These are phyloP conservation scores for Bipolaris oryzae DNA, from an alignment of 2,329 filamentous ascomycete genomes.

Conservation along the genomic window DNA sequence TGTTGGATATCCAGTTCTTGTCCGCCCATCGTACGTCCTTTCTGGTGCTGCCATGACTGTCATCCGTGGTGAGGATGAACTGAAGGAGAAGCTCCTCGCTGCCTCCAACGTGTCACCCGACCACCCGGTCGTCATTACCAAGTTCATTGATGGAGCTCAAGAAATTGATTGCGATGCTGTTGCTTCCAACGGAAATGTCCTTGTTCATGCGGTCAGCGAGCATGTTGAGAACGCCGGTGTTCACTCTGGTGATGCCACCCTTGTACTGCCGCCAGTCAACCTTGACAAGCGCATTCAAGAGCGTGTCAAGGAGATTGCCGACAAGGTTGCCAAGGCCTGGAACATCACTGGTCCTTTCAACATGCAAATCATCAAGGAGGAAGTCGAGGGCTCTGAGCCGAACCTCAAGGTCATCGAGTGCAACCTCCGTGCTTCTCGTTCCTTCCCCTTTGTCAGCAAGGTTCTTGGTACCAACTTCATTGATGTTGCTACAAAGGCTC, in stretches of 20 bases:
- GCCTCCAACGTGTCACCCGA: slow-evolving; percentile 91
- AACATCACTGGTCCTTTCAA: slow-evolving; percentile 98
- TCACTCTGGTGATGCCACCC: slow-evolving; percentile 94
- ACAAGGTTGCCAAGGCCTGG: slow-evolving; percentile 97
- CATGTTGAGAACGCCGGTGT: slow-evolving; percentile 97
- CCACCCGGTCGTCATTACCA: slow-evolving; percentile 96
- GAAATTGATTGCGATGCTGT: slow-evolving; percentile 98
- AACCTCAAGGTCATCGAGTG: slow-evolving; percentile 96
- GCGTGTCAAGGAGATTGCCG: slow-evolving; percentile 91
- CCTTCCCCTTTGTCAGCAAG: slow-evolving; percentile 98
- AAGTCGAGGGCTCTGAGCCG: slow-evolving; percentile 74
- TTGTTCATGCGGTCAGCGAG: slow-evolving; percentile 91
- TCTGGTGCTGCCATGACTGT: slow-evolving; percentile 99
- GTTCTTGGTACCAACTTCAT: slow-evolving; percentile 97
- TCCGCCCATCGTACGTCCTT: slow-evolving; percentile 92
- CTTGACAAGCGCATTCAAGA: slow-evolving; percentile 79
- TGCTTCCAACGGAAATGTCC: slow-evolving; percentile 80
- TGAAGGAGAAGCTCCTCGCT: slow-evolving; percentile 92
- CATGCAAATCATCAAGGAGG: slow-evolving; percentile 99
- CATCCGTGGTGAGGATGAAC: slow-evolving; percentile 83
- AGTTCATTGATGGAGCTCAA: slow-evolving; percentile 95
- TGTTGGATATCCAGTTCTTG: slow-evolving; percentile 92
- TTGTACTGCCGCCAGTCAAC: slow-evolving; percentile 84
- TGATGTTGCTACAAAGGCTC: slow-evolving; percentile 89
- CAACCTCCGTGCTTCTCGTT: slow-evolving; percentile 95